Evolutionary conservation across 257 asterid genomes (phyloP).

Genomic region (Penstemon barbatus): DNA sequence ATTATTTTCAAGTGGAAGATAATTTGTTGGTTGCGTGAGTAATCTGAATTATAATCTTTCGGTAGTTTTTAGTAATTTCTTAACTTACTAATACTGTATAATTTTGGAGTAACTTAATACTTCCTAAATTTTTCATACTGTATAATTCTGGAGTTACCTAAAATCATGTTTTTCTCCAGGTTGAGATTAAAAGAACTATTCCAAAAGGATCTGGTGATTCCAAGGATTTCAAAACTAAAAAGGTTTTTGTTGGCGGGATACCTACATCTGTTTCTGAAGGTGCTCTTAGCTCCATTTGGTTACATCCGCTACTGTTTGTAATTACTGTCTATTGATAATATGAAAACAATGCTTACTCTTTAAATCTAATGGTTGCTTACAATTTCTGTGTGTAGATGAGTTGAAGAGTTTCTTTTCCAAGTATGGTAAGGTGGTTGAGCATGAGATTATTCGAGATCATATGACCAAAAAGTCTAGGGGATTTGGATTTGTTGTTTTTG

Average conservation of each 20-base stretch:
- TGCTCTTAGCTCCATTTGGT: constrained; percentile 16
- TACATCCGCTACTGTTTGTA: background rate
- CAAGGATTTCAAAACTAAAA: constrained; percentile 84
- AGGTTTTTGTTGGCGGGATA: constrained; percentile 90
- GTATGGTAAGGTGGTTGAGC: constrained; percentile 80
- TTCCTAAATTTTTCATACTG: too few species aligned
- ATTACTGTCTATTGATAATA: too few species aligned
- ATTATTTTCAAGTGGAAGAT: background rate
- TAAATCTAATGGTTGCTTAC: too few species aligned
- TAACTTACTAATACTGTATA: too few species aligned
- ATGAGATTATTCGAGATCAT: constrained; percentile 89
- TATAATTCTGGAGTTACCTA: background rate
- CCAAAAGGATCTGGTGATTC: constrained; percentile 89
- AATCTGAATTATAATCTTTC: background rate
- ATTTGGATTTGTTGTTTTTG: constrained; percentile 90
- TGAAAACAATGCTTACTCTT: too few species aligned
- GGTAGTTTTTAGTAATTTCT: too few species aligned
- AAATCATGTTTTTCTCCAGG: constrained; percentile 41
- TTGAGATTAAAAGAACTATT: constrained; percentile 93
- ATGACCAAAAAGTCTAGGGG: constrained; percentile 90
- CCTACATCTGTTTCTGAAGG: constrained; percentile 86
- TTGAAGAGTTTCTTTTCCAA: constrained; percentile 79
- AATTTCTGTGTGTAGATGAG: constrained; percentile 50
- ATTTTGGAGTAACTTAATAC: too few species aligned
- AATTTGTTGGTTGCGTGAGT: background rate